These are phyloP conservation scores for Colletotrichum phormii DNA, from an alignment of 2,329 filamentous ascomycete genomes.

Conservation along the genomic window DNA sequence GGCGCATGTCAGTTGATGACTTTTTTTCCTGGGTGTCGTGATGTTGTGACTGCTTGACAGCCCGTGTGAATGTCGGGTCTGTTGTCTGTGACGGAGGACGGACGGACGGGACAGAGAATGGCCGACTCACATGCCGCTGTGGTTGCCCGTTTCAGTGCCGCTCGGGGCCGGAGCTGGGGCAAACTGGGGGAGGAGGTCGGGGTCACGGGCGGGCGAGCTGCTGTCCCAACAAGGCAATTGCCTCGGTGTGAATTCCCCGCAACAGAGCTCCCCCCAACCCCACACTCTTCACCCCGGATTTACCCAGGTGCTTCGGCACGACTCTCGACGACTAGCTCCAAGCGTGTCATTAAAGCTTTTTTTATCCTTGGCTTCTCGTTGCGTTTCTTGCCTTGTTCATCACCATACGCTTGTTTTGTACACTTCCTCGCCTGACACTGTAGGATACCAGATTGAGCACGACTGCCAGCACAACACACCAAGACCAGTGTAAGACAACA, in stretches of 20 bases:
- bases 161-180: slow-evolving; percentile 8
- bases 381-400: background rate
- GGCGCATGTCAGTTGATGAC: background rate
- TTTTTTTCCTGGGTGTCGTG: background rate
- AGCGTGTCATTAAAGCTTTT: background rate
- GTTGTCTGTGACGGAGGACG: no score
- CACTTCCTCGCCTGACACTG: background rate
- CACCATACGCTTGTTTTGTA: background rate
- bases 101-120: background rate
- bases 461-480: no score
- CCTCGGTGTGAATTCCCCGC: slow-evolving; percentile 48
- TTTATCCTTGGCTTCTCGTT: background rate
- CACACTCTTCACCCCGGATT: slow-evolving; percentile 35
- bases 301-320: slow-evolving; percentile 41
- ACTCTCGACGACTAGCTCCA: slow-evolving; percentile 25
- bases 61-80: no score
- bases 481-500: background rate
- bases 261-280: slow-evolving; percentile 37
- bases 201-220: slow-evolving; percentile 38
- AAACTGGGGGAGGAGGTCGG: no score
- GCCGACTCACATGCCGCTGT: slow-evolving; percentile 23
- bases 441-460: no score
- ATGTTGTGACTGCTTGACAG: no score
- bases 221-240: slow-evolving; percentile 47
- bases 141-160: slow-evolving; percentile 21